Evolutionary conservation across 306 rosid species (phyloP).

Genomic region (Rosa chinensis): DNA sequence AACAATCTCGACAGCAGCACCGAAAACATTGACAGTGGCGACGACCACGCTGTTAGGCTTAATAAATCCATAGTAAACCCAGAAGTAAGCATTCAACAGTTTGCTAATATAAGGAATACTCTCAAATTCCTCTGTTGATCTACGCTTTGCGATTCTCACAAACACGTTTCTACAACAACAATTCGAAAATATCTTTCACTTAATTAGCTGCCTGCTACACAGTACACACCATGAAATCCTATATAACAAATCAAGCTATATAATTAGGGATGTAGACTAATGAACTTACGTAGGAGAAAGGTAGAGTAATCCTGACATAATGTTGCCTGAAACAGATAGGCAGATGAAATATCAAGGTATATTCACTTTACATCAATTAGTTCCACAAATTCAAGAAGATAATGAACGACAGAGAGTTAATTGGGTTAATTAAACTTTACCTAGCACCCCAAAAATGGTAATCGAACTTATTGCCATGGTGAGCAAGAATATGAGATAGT

Average conservation of each 20-base stretch:
- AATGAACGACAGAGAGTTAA: background rate
- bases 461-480: slow-evolving; percentile 11
- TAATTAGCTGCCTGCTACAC: background rate
- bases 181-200: background rate
- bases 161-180: slow-evolving; percentile 23
- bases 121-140: slow-evolving; percentile 37
- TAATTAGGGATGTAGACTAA: background rate
- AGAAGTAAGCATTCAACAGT: slow-evolving; percentile 33
- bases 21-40: slow-evolving; percentile 31
- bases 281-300: slow-evolving; percentile 34
- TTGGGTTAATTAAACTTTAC: background rate
- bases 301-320: slow-evolving; percentile 30
- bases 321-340: slow-evolving; percentile 22
- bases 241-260: background rate
- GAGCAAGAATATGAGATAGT: background rate
- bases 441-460: slow-evolving; percentile 13
- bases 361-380: background rate
- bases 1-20: slow-evolving; percentile 32
- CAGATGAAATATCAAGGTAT: background rate
- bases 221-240: background rate
- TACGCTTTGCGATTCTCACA: slow-evolving; percentile 26
- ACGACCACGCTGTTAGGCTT: slow-evolving; percentile 29
- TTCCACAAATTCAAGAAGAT: background rate
- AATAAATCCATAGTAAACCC: slow-evolving; percentile 34
- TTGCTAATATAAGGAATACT: slow-evolving; percentile 38